A percentile compares a stretch with the other conserved stretches of the same genome.
Conservation (phyloP, 352 stramenopile genomes). For the Phytopythium helicoides region DNA sequence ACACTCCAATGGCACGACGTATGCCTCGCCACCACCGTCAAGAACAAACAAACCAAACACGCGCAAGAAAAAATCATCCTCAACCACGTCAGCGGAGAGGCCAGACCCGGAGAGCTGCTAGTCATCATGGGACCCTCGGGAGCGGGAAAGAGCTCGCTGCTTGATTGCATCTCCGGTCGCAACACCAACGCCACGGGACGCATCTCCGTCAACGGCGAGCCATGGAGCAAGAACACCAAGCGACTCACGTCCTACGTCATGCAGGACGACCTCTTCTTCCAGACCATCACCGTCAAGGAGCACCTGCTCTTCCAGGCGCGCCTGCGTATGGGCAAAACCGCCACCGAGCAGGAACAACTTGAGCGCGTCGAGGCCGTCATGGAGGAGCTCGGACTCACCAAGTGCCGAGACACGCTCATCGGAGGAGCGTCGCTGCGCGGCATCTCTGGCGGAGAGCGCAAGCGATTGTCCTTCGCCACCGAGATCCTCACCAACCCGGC, state of each 20-base stretch:
- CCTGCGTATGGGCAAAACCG: constrained; percentile 62
- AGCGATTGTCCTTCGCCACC: constrained; percentile 79
- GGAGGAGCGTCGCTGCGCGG: constrained; percentile 34
- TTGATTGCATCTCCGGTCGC: constrained; percentile 48
- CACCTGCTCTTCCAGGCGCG: constrained; percentile 86
- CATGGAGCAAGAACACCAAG: constrained; percentile 34
- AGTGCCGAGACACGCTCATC: constrained; percentile 53
- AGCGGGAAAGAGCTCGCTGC: constrained; percentile 50
- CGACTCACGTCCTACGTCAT: constrained; percentile 58
- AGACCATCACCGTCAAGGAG: constrained; percentile 88
- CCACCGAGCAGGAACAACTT: constrained; percentile 21
- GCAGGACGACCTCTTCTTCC: constrained; percentile 86
- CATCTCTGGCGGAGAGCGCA: constrained; percentile 70
- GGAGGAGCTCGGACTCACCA: constrained; percentile 45
- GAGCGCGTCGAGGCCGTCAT: constrained; percentile 58
- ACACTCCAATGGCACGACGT: constrained; percentile 35
- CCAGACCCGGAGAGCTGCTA: constrained; percentile 33
- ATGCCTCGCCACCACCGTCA: constrained; percentile 7
- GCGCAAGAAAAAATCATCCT: constrained; percentile 43
- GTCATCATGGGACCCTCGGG: constrained; percentile 64
- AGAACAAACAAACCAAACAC: constrained; percentile 18
- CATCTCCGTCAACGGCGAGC: constrained; percentile 60
- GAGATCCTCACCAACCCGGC: constrained; percentile 80
- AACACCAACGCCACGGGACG: constrained; percentile 26
- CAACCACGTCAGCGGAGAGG: constrained; percentile 35